Conservation (phyloP, 148 eudicot genomes). For the Silene uniflora region DNA sequence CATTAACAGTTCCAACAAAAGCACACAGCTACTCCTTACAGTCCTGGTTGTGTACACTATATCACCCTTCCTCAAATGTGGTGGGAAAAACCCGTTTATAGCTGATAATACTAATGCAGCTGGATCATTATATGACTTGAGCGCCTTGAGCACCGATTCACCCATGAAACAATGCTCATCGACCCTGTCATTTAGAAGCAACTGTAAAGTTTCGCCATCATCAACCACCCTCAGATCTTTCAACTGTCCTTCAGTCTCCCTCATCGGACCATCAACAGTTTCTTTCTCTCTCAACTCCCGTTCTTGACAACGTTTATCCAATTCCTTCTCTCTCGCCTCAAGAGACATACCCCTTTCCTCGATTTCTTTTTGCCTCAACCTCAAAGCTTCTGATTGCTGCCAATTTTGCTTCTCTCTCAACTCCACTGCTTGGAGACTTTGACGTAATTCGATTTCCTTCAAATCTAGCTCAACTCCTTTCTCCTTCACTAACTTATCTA, state of each 20-base stretch:
- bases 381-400: too few relatives aligned
- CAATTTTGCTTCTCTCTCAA: not conserved
- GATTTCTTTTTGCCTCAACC: too few relatives aligned
- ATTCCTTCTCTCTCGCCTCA: too few relatives aligned
- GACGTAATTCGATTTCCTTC: not conserved
- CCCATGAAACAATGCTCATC: constrained; percentile 12
- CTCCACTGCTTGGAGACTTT: not conserved
- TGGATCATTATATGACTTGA: not conserved
- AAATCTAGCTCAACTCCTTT: not conserved
- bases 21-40: constrained; percentile 24
- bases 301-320: not conserved
- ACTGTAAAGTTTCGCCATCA: constrained; percentile 18
- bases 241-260: not conserved
- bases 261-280: not conserved
- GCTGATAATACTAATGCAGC: constrained; percentile 11
- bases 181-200: constrained; percentile 21
- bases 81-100: constrained; percentile 22
- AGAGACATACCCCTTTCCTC: too few relatives aligned
- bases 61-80: constrained; percentile 19
- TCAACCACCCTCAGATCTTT: not conserved
- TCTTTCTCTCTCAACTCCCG: not conserved
- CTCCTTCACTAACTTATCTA: constrained; percentile 2
- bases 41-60: not conserved
- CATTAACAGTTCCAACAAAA: constrained; percentile 23
- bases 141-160: not conserved